Base-by-base conservation (phyloP, 1,139 yeast genomes). In the Nadsonia commutata region DNA sequence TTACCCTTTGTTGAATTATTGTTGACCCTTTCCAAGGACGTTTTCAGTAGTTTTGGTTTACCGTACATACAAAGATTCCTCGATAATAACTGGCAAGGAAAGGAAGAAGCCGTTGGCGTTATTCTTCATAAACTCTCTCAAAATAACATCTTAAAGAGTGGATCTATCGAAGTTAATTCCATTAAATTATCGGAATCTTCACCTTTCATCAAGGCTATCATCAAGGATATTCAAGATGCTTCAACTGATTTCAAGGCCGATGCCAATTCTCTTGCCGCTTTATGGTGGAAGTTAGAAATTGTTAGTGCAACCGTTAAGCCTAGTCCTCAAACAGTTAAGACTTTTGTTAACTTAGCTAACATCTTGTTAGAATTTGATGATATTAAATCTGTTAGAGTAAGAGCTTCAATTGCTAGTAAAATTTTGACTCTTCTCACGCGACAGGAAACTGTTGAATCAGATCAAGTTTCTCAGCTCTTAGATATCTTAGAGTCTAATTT, bases 1-100 rank as follows among this genome's bases (percentile, higher is more conserved):
- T 41, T 54, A 17, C 45, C 64, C 3, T 64, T 78, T 39, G 70
- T 73, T 46, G 55, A 57, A 2, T 52, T 63, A 9, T 60, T 71
- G 3, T 48, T 70, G 18, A 59, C 60, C 2, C 49, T 51, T n/a
- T 44, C 67, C 2, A 48, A 51, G 8, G 45, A 52, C 2, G 51
- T 50, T 11, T 54, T 55, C 43, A 45, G 47, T 18, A 48, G 41
- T 39, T 55, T 53, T 45, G 45, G 50, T 33, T 38, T 50, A 31
- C 49, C 52, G 3, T 48, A 45, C 40, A 44, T 55, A 9, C 50
- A 51, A 16, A 45, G 48, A 17, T 49, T 45, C 39, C 42, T 54
- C 18, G 43, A 43, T 17, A 42, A 47, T 18, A 39, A 44, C 43
- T 45, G 49, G 41, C 13, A 42, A 42, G 41, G 42, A 44, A 37